phyloP scores from a whole-genome alignment of 2,329 filamentous ascomycete genomes.

The Polytolypa hystricis region DNA sequence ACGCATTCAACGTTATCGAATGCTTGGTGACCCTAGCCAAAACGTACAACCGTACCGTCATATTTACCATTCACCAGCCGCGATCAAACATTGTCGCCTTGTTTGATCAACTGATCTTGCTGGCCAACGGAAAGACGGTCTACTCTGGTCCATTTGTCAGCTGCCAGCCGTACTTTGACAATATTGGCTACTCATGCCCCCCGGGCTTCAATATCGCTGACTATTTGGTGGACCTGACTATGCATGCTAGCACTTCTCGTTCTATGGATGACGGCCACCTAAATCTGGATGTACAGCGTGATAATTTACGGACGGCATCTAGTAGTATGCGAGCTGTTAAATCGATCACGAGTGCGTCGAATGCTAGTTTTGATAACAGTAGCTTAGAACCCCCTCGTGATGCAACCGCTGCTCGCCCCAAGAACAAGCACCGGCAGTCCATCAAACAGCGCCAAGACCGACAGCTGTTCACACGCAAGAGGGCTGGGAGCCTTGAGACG shows the following conservation, averaged over 20 bases:
- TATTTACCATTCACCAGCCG: constrained; percentile 97
- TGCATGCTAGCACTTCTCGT: constrained; percentile 66
- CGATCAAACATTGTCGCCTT: constrained; percentile 96
- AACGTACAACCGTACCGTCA: constrained; percentile 90
- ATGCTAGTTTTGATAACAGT: constrained; percentile 57
- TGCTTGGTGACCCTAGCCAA: constrained; percentile 90
- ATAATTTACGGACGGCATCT: constrained; percentile 59
- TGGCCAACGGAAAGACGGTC: constrained; percentile 80
- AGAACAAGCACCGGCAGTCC: constrained; percentile 63
- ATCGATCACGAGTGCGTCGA: constrained; percentile 76
- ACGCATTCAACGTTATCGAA: constrained; percentile 96
- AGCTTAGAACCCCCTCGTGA: constrained; percentile 45
- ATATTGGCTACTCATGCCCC: constrained; percentile 83
- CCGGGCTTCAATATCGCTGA: constrained; percentile 98
- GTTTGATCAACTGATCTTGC: constrained; percentile 84
- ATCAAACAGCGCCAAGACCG: constrained; percentile 78
- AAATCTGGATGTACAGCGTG: constrained; percentile 48
- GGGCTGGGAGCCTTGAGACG: constrained; percentile 44
- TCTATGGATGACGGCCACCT: constrained; percentile 47
- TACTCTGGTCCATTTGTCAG: constrained; percentile 84
- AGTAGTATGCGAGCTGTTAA: constrained; percentile 84
- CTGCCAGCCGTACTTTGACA: constrained; percentile 88
- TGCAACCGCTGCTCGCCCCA: constrained; percentile 50
- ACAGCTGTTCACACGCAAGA: constrained; percentile 79
- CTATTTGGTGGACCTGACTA: constrained; percentile 92